These are phyloP conservation scores for Lasiosphaeria ovina DNA, from an alignment of 495 filamentous ascomycete genomes.

Conservation along the genomic window DNA sequence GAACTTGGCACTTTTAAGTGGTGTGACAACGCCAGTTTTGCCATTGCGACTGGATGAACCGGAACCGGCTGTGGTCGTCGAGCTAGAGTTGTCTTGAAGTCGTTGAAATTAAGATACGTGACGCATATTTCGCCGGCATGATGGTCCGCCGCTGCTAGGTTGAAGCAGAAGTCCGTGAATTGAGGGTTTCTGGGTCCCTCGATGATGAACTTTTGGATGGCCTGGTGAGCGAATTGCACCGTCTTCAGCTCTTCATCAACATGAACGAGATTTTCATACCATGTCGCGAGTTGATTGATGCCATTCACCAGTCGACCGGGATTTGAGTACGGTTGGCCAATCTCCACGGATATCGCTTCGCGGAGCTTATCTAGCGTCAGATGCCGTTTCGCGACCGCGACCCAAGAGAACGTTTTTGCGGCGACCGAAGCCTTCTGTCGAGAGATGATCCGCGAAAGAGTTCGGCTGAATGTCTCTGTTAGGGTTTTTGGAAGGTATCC, in stretches of 20 bases:
- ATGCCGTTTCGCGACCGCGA: constrained; percentile 5
- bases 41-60: background rate
- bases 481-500: constrained; percentile 6
- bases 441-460: constrained; percentile 4
- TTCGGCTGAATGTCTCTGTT: constrained; percentile 3
- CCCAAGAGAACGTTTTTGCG: constrained; percentile 8
- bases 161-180: constrained; percentile 1
- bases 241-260: constrained; percentile 9
- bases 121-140: constrained; percentile 3
- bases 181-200: background rate
- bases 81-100: constrained; percentile 8
- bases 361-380: constrained; percentile 7
- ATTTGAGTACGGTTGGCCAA: constrained; percentile 6
- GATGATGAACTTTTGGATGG: constrained; percentile 8
- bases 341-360: constrained; percentile 5
- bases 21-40: background rate
- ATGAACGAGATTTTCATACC: constrained; percentile 9
- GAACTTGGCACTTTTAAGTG: background rate
- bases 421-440: constrained; percentile 6
- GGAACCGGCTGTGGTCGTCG: constrained; percentile 2
- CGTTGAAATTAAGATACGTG: constrained; percentile 4
- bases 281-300: background rate
- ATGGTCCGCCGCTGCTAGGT: background rate
- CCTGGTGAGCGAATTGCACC: constrained; percentile 7
- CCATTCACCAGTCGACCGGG: background rate